Conservation (phyloP, 83 land plant species). For the Larix sibirica region DNA sequence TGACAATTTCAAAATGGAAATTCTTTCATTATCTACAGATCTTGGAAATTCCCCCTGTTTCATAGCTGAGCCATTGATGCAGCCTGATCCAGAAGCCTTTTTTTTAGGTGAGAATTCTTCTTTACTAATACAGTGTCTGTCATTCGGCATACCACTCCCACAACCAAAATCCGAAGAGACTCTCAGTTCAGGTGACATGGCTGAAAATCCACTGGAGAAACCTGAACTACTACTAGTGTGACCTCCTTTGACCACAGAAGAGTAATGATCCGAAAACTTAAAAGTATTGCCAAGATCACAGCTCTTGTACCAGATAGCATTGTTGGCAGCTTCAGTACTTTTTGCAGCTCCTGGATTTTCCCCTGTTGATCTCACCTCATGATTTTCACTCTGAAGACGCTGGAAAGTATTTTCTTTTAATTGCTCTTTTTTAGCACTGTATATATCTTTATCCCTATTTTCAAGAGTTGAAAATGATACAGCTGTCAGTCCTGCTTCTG, state of each 20-base stretch:
- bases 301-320: not conserved
- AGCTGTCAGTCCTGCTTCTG: not conserved
- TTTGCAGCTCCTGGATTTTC: not conserved
- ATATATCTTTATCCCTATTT: not conserved
- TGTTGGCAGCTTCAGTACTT: not conserved
- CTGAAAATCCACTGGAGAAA: not conserved
- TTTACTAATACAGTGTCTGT: not conserved
- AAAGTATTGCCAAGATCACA: conserved; percentile 1
- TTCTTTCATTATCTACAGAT: not conserved
- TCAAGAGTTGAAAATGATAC: not conserved
- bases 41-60: not conserved
- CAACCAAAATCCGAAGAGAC: conserved; percentile 1
- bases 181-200: not conserved
- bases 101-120: not conserved
- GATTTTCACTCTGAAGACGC: conserved; percentile 1
- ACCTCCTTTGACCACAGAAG: not conserved
- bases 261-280: conserved; percentile 2
- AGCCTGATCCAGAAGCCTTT: not conserved
- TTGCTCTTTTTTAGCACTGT: not conserved
- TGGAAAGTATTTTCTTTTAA: not conserved
- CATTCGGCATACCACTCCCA: not conserved
- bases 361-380: not conserved
- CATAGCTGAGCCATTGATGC: not conserved
- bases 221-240: not conserved
- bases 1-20: not conserved